phyloP scores from a whole-genome alignment of 805 yeast genomes.

The Candida ipomoeae region DNA sequence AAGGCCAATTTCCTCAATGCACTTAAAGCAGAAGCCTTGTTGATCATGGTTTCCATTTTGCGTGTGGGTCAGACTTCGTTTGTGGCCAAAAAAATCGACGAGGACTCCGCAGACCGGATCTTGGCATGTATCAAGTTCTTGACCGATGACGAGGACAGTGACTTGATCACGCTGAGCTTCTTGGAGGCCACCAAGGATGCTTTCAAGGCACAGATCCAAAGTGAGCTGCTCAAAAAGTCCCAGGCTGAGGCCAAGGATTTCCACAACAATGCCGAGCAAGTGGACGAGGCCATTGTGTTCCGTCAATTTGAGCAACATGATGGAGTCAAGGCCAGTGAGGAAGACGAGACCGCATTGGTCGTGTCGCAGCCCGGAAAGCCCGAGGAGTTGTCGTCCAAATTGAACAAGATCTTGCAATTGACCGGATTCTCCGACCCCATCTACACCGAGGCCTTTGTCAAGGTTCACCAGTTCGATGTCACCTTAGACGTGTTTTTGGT shows the following conservation, averaged over 20 bases:
- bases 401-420: conserved; percentile 83
- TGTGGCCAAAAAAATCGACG: conserved; percentile 78
- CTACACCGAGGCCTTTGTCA: conserved; percentile 94
- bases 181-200: conserved; percentile 86
- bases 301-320: conserved; percentile 64
- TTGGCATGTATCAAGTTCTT: conserved; percentile 80
- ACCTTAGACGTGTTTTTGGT: conserved; percentile 89
- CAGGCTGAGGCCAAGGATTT: conserved; percentile 53
- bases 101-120: conserved; percentile 94
- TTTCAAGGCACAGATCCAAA: conserved; percentile 63
- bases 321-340: conserved; percentile 18
- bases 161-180: conserved; percentile 62
- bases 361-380: conserved; percentile 51
- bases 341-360: conserved; percentile 51
- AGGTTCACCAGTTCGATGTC: conserved; percentile 95
- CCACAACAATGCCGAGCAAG: conserved; percentile 64
- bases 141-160: conserved; percentile 56
- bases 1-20: conserved; percentile 67
- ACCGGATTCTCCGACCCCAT: conserved; percentile 99
- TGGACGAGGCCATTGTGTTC: conserved; percentile 73
- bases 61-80: conserved; percentile 77
- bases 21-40: conserved; percentile 88
- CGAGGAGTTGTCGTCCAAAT: conserved; percentile 67
- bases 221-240: conserved; percentile 55
- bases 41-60: conserved; percentile 85